Evolutionary conservation across 495 filamentous ascomycete genomes (phyloP), one percentile per base, ranked within the genome.

Genomic region (Lophium mytilinum): DNA sequence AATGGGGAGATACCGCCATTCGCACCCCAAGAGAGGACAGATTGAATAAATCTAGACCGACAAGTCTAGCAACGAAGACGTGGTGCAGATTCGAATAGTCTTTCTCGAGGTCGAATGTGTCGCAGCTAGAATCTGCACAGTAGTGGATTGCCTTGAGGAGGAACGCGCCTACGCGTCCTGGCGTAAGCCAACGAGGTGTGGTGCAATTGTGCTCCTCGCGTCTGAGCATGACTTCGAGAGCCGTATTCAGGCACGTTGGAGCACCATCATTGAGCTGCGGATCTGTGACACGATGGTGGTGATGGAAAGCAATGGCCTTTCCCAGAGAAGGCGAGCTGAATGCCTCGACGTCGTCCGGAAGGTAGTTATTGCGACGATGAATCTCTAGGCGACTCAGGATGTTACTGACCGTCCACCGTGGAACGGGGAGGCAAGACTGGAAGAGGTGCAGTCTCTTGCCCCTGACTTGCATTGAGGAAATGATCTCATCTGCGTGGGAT

Each of bases 101-200:
- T 2, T 12, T 30, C 10, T 21, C 21, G 14, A 50, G 36, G 43
- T 55, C 33, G 21, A 54, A 57, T 7, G 6, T 34, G n/a, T 51
- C 34, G 50, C 62, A 64, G n/a, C 3, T 15, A 6, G 17, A 14
- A 11, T 37, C 49, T 30, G 24, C 24, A 30, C 24, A 30, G 51
- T 57, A 54, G 19, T 64, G 36, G 10, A 64, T 18, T 1, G 62
- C 53, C 52, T 57, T 64, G 34, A 64, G 49, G 33, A 64, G 53
- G 41, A 47, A 64, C 34, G 62, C 53, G 37, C 62, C 56, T 9
- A 39, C 42, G 47, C 57, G 61, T 14, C 49, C 46, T 12, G 24
- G 45, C 14, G 37, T 14, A 9, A 14, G 12, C 9, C 33, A 24
- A 24, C 17, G 45, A 30, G 3, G 19, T 30, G 19, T 14, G 41